Percentiles rank a stretch among this genome's conserved stretches.
These are phyloP conservation scores for Cyclotella atomus DNA, from an alignment of 108 stramenopile species.

Conservation along the genomic window DNA sequence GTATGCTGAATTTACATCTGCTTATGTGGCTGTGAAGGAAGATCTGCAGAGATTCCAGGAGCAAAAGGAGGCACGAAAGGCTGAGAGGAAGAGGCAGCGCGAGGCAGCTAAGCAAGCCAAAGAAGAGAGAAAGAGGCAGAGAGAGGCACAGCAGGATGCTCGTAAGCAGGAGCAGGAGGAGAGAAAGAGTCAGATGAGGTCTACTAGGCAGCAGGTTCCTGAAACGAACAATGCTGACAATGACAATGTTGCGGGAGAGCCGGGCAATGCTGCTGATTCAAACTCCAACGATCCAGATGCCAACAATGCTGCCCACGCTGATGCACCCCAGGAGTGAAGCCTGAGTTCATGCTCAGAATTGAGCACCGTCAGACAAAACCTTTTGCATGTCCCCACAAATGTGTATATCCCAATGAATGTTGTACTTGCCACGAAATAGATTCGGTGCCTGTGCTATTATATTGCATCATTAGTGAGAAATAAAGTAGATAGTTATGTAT, in stretches of 20 bases:
- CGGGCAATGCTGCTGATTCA: not conserved
- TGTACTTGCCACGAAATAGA: too few relatives aligned
- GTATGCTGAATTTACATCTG: slow-evolving; percentile 8
- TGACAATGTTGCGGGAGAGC: not conserved
- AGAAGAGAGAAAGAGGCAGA: slow-evolving; percentile 5
- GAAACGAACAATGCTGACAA: not conserved
- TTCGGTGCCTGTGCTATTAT: too few relatives aligned
- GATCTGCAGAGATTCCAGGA: not conserved
- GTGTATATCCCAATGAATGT: too few relatives aligned
- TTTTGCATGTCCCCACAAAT: too few relatives aligned
- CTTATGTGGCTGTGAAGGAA: slow-evolving; percentile 5
- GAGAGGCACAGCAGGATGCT: not conserved
- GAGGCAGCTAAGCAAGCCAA: slow-evolving; percentile 14
- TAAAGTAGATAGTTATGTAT: too few relatives aligned
- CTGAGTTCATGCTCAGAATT: too few relatives aligned
- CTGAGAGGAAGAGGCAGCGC: slow-evolving; percentile 6
- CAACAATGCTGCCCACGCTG: too few relatives aligned
- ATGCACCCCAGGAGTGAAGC: too few relatives aligned
- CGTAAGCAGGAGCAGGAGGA: not conserved
- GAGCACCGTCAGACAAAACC: too few relatives aligned
- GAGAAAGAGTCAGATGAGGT: not conserved
- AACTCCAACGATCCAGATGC: too few relatives aligned
- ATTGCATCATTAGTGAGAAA: too few relatives aligned
- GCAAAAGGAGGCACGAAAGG: not conserved
- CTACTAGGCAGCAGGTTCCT: not conserved